Evolutionary conservation across 2,329 filamentous ascomycete species (phyloP), one percentile per base, ranked within the genome.

Genomic region (Phialemonium atrogriseum): DNA sequence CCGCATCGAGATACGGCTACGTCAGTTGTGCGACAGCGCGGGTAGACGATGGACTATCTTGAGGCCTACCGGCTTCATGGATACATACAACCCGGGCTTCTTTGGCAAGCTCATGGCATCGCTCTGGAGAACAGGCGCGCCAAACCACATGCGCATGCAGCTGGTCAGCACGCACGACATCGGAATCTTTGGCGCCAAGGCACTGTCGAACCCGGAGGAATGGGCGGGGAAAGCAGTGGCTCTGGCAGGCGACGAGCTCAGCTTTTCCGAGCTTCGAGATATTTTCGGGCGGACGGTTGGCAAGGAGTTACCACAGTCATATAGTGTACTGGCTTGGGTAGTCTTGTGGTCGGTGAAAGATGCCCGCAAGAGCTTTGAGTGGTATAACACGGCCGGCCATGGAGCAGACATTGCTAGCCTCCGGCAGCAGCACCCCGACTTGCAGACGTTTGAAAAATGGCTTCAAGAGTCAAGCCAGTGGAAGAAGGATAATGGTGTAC

Each of bases 121-220:
- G 29, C 38, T 54, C 21, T 52, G 45, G 45, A 31, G 25, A 12
- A 48, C 46, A 3, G 37, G 11, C 7, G 23, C 52, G 30, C 37
- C 48, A 12, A 30, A 34, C 1, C 34, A 40, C 4, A 43, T 27
- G 12, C 46, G 40, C 37, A 44, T 59, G 21, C 55, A 60, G 35
- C 31, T 55, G 14, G 38, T 55, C 29, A 50, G 51, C 37, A 49
- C 50, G 25, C 45, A 43, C 7, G 56, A 60, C 43, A 50, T 60
- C 29, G 55, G 55, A 9, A 18, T 46, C 17, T 50, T 52, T 38
- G 55, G 40, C 10, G 49, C 49, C 11, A 34, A 43, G 22, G 51
- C 53, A 4, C 39, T 54, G 1, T 15, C 45, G 10, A n/a, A 32
- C 15, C 42, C 45, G 0, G 36, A 38, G 4, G 14, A 18, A 3